Evolutionary conservation across 805 yeast genomes (phyloP), one percentile per base, ranked within the genome.

Genomic region (Geotrichum ghanense): DNA sequence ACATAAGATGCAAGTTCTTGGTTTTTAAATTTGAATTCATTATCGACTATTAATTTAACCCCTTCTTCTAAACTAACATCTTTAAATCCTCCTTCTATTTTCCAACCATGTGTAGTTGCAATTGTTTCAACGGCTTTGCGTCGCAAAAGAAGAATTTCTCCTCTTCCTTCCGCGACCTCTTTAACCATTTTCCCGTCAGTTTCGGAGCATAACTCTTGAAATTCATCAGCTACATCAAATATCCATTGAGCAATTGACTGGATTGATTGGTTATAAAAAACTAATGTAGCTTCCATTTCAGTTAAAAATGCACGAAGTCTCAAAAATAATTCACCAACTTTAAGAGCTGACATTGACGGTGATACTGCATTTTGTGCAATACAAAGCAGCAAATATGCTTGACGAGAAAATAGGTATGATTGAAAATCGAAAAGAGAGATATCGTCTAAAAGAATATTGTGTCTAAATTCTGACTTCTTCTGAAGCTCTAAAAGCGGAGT

Each of bases 191-290:
- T 31, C 10, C 37, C 37, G 16, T 31, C 37, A 10, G 37, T 19
- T 19, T 19, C 12, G 6, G 12, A n/a, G 37, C 37, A 31, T 9
- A 31, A 6, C 17, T 31, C 37, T 31, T 31, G 37, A 64, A 73
- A 47, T 67, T 72, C 57, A 51, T 76, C 78, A 24, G 63, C 57
- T 17, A 69, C 62, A 23, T 60, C 51, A 37, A 58, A 64, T 1
- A 57, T 56, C 70, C 70, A 66, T 34, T 60, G 61, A 7, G 62
- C 58, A 10, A 55, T 54, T 23, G 53, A 47, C 16, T 48, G 42
- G 3, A 51, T 47, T 25, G 52, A 49, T 14, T 53, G 53, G 24
- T 54, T 52, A 45, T 54, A 49, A 9, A 44, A 50, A 34, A 49
- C 51, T 21, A 56, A 63, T 43, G 52, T 49, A 1, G 52, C 54